Conservation (phyloP, 768 basidiomycete genomes). For the Chalciporus pseudorubinellus region DNA sequence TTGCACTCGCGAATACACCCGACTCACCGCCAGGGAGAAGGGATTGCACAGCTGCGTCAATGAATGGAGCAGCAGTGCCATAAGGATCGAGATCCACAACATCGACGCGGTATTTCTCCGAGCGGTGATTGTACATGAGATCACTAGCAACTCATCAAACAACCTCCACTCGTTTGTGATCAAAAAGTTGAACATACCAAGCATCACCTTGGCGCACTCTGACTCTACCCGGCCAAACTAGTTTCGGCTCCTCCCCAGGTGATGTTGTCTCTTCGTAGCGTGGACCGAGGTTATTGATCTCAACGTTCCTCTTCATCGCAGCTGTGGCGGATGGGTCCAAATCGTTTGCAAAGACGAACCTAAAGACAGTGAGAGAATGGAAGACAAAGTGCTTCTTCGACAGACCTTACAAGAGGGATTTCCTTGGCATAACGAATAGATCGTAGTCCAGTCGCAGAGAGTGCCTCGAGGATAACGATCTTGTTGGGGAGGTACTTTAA, state of each 20-base stretch:
- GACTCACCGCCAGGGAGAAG: constrained; percentile 79
- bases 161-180: background rate
- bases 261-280: constrained; percentile 22
- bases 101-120: constrained; percentile 73
- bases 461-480: constrained; percentile 84
- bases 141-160: constrained; percentile 45
- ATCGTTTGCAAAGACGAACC: constrained; percentile 94
- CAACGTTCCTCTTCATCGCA: constrained; percentile 84
- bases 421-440: constrained; percentile 98
- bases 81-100: constrained; percentile 98
- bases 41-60: constrained; percentile 90
- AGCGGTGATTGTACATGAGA: constrained; percentile 87
- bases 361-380: constrained; percentile 44
- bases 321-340: constrained; percentile 76
- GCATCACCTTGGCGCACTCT: constrained; percentile 92
- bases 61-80: constrained; percentile 94
- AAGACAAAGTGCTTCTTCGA: background rate
- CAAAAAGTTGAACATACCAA: constrained; percentile 51
- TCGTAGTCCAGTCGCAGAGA: constrained; percentile 93
- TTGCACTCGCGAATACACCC: background rate
- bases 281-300: constrained; percentile 68
- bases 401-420: constrained; percentile 85
- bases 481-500: constrained; percentile 56
- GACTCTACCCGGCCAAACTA: constrained; percentile 49
- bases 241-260: constrained; percentile 9